phyloP scores from a whole-genome alignment of 2,329 filamentous ascomycete genomes.

The Fusarium floridanum region DNA sequence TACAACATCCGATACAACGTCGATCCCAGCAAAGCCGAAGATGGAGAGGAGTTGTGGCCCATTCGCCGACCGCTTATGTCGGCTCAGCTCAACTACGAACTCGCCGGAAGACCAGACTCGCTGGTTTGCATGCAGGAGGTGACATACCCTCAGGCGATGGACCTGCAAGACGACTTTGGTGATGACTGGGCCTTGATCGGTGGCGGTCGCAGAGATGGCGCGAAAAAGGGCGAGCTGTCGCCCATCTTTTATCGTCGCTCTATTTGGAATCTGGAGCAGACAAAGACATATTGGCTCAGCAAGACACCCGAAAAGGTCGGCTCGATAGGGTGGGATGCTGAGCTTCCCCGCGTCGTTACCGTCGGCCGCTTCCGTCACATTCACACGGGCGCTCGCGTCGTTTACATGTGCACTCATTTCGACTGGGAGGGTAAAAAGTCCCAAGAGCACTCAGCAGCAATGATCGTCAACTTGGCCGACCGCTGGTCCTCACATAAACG shows the following conservation, averaged over 20 bases:
- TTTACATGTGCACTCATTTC: constrained; percentile 66
- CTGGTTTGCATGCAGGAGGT: constrained; percentile 80
- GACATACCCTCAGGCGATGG: constrained; percentile 68
- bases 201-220: constrained; percentile 71
- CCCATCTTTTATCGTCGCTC: constrained; percentile 73
- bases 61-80: constrained; percentile 65
- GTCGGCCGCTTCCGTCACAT: constrained; percentile 59
- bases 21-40: constrained; percentile 57
- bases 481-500: constrained; percentile 41
- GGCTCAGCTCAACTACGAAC: constrained; percentile 65
- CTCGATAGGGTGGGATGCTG: constrained; percentile 69
- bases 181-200: constrained; percentile 66
- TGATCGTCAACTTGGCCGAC: constrained; percentile 50
- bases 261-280: constrained; percentile 64
- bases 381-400: constrained; percentile 53
- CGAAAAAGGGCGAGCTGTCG: constrained; percentile 73
- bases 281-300: constrained; percentile 72
- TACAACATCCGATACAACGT: constrained; percentile 74
- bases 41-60: constrained; percentile 69
- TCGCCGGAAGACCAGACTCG: constrained; percentile 57
- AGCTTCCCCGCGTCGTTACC: constrained; percentile 60
- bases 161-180: constrained; percentile 61
- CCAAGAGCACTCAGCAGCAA: constrained; percentile 57
- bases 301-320: constrained; percentile 67
- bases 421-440: constrained; percentile 60